Conservation (phyloP, 164 flowering plant genomes). For the Euptelea pleiosperma region DNA sequence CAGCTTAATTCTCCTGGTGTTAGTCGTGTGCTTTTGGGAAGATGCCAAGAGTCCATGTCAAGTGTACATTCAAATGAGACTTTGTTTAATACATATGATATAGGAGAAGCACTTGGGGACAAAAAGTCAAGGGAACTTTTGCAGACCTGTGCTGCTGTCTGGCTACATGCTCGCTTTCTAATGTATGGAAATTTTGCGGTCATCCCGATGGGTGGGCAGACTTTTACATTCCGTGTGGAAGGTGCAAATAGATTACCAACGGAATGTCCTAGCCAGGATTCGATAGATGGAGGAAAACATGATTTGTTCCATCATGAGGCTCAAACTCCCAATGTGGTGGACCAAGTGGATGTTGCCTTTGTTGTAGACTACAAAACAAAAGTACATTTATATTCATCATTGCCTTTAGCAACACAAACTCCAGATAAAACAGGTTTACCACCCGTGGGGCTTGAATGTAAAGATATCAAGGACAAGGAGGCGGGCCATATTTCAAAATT, state of each 20-base stretch:
- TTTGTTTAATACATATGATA: conserved; percentile 29
- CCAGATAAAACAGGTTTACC: conserved; percentile 15
- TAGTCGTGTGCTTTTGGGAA: conserved; percentile 19
- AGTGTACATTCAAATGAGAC: conserved; percentile 14
- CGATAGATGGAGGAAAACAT: conserved; percentile 8
- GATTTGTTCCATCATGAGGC: conserved; percentile 9
- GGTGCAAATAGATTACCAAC: conserved; percentile 29
- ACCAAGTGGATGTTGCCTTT: conserved; percentile 38
- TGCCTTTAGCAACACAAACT: conserved; percentile 19
- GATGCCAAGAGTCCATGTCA: conserved; percentile 24
- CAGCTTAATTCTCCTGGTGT: conserved; percentile 31
- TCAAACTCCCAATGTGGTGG: conserved; percentile 14
- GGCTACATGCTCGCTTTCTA: conserved; percentile 53
- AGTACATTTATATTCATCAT: conserved; percentile 37
- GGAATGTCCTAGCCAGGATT: conserved; percentile 19
- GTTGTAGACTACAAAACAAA: conserved; percentile 42
- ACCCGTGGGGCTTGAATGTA: conserved; percentile 16
- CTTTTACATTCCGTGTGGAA: conserved; percentile 46
- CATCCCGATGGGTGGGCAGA: conserved; percentile 50
- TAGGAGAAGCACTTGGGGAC: conserved; percentile 42
- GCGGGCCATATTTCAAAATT: conserved; percentile 31
- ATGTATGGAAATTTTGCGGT: conserved; percentile 68
- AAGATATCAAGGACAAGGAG: conserved; percentile 15
- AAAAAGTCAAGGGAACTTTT: conserved; percentile 48
- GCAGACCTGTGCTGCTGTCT: conserved; percentile 45